phyloP scores from a whole-genome alignment of 1,284 basidiomycete species.

The Malassezia slooffiae region DNA sequence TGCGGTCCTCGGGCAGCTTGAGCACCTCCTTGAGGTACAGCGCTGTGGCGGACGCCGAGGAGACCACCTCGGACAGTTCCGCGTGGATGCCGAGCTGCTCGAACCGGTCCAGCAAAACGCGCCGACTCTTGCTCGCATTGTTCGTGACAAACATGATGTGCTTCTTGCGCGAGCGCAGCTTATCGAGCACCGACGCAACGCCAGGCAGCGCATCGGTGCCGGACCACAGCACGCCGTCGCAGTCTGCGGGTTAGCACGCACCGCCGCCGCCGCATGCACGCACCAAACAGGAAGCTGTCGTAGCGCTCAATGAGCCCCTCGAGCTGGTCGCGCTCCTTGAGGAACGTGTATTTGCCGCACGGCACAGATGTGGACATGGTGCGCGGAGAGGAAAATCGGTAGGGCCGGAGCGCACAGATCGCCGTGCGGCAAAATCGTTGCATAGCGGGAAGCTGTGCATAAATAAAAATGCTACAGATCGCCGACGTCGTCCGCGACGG shows the following conservation, averaged over 20 bases:
- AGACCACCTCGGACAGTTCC: constrained; percentile 79
- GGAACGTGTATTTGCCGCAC: constrained; percentile 19
- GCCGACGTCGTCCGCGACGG: constrained; percentile 5
- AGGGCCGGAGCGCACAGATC: too few relatives aligned
- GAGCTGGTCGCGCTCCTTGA: constrained; percentile 21
- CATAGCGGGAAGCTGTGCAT: neutral
- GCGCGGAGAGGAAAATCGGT: neutral
- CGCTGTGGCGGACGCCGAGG: constrained; percentile 85
- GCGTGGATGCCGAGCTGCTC: constrained; percentile 76
- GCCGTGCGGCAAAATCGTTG: neutral
- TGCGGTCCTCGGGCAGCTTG: constrained; percentile 77
- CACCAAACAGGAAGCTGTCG: constrained; percentile 41
- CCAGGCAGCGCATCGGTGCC: constrained; percentile 54
- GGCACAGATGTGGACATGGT: neutral
- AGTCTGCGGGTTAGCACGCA: constrained; percentile 53
- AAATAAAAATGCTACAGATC: constrained; percentile 5
- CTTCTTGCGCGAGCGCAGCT: constrained; percentile 57
- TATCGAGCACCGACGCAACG: constrained; percentile 47
- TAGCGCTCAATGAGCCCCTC: constrained; percentile 27
- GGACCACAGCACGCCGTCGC: constrained; percentile 76
- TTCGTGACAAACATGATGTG: constrained; percentile 89
- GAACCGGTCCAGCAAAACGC: constrained; percentile 78
- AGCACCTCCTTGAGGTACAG: constrained; percentile 82
- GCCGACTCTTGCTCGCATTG: constrained; percentile 88
- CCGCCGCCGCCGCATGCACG: neutral